Conservation (phyloP, 768 basidiomycete species). For the Astraeus odoratus region DNA sequence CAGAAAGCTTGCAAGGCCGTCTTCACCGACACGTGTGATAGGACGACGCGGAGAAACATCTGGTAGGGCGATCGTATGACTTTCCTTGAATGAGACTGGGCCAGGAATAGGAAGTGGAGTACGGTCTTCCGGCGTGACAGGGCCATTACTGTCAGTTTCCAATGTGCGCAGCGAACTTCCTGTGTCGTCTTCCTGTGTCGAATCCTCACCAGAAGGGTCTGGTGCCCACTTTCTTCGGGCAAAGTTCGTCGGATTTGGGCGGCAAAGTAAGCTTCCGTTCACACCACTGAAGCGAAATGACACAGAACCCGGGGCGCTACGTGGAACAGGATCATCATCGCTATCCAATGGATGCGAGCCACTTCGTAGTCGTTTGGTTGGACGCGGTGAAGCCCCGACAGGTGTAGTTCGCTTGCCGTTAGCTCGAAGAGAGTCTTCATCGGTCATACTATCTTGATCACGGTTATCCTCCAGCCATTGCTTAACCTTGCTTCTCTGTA, state of each 20-base stretch:
- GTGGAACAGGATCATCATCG: conserved; percentile 21
- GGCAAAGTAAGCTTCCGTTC: conserved; percentile 44
- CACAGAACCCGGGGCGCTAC: conserved; percentile 20
- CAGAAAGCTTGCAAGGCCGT: conserved; percentile 33
- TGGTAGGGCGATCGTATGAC: conserved; percentile 12
- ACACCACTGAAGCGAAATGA: conserved; percentile 24
- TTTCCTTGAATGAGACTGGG: conserved; percentile 19
- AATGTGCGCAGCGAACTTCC: conserved; percentile 27
- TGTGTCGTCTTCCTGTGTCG: conserved; percentile 25
- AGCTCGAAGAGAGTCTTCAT: conserved; percentile 8
- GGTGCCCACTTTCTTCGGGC: conserved; percentile 53
- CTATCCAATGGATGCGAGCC: conserved; percentile 10
- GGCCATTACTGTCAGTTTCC: conserved; percentile 44
- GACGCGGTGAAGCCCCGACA: conserved; percentile 20
- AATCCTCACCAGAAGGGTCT: conserved; percentile 28
- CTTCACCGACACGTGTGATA: conserved; percentile 15
- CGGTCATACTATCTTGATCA: conserved; percentile 14
- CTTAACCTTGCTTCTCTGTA: conserved; percentile 37
- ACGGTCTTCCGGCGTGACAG: conserved; percentile 54
- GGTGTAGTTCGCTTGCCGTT: conserved; percentile 20
- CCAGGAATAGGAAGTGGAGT: conserved; percentile 35
- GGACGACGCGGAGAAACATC: conserved; percentile 17
- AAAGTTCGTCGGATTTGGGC: conserved; percentile 56
- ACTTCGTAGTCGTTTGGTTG: conserved; percentile 22
- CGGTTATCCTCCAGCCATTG: conserved; percentile 26